Evolutionary conservation across 805 yeast genomes (phyloP).

Genomic region (Dipodascus geniculatus): DNA sequence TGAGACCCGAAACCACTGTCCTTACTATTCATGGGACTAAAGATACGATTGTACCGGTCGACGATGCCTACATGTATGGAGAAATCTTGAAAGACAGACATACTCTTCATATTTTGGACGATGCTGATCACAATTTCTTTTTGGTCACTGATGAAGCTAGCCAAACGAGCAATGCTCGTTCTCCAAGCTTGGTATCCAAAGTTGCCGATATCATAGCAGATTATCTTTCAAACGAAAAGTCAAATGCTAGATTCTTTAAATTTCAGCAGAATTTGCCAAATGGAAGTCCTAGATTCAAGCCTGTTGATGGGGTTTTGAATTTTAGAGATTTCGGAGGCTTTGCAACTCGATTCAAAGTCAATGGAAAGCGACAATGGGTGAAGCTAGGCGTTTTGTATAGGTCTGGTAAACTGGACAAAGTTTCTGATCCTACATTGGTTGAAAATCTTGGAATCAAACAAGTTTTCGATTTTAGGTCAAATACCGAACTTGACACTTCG

Average conservation of each 20-base stretch:
- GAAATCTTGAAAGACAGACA: slow-evolving; percentile 48
- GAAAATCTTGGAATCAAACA: slow-evolving; percentile 38
- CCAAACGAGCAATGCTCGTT: slow-evolving; percentile 7
- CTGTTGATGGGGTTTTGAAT: slow-evolving; percentile 56
- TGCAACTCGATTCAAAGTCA: slow-evolving; percentile 18
- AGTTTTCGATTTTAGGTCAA: slow-evolving; percentile 59
- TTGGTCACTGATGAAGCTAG: slow-evolving; percentile 32
- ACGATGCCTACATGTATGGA: slow-evolving; percentile 49
- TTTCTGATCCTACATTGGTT: slow-evolving; percentile 39
- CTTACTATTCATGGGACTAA: slow-evolving; percentile 59
- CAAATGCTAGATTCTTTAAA: slow-evolving; percentile 40
- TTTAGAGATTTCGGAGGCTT: slow-evolving; percentile 80
- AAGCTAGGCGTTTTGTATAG: slow-evolving; percentile 47
- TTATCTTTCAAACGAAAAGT: slow-evolving; percentile 36
- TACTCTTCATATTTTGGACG: slow-evolving; percentile 42
- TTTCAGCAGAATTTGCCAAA: slow-evolving; percentile 27
- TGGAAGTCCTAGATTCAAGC: slow-evolving; percentile 41
- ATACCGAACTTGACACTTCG: slow-evolving; percentile 33
- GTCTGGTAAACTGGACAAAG: slow-evolving; percentile 45
- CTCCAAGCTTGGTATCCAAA: slow-evolving; percentile 7
- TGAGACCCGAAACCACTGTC: slow-evolving; percentile 33
- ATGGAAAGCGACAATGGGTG: slow-evolving; percentile 25
- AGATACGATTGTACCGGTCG: slow-evolving; percentile 55
- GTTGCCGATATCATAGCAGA: slow-evolving; percentile 40
- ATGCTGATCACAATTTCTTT: slow-evolving; percentile 75